Percentiles rank a stretch among this genome's conserved stretches.
phyloP scores from a whole-genome alignment of 2,329 filamentous ascomycete species.

The Phialemonium atrogriseum region DNA sequence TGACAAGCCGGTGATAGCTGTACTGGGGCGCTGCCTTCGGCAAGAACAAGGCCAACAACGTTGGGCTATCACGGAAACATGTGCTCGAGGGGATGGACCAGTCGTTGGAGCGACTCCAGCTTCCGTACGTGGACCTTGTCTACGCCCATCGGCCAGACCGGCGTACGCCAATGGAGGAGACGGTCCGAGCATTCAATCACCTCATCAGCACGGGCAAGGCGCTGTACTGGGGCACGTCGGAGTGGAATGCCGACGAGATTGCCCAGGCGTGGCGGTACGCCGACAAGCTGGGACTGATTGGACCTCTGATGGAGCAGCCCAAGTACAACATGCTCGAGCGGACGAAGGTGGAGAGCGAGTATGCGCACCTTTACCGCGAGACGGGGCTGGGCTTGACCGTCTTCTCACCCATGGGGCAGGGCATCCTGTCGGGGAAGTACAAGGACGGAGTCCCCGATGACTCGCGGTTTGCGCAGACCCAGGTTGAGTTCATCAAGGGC shows the following conservation, averaged over 20 bases:
- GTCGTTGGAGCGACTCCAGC: slow-evolving; percentile 49
- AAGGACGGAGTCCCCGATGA: slow-evolving; percentile 53
- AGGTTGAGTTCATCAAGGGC: slow-evolving; percentile 47
- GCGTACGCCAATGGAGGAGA: slow-evolving; percentile 53
- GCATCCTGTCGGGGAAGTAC: slow-evolving; percentile 55
- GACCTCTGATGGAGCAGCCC: slow-evolving; percentile 34
- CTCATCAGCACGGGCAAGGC: slow-evolving; percentile 56
- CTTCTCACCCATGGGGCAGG: slow-evolving; percentile 47
- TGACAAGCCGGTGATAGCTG: slow-evolving; percentile 33
- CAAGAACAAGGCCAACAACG: slow-evolving; percentile 47
- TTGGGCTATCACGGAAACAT: slow-evolving; percentile 41
- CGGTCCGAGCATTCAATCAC: slow-evolving; percentile 44
- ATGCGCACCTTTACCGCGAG: slow-evolving; percentile 47
- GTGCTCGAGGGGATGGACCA: slow-evolving; percentile 49
- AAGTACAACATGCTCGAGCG: slow-evolving; percentile 54
- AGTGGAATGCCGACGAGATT: slow-evolving; percentile 52
- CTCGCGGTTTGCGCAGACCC: slow-evolving; percentile 48
- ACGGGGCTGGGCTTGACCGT: slow-evolving; percentile 44
- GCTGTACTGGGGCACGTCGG: slow-evolving; percentile 59
- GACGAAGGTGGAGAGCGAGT: slow-evolving; percentile 51
- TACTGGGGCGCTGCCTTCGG: slow-evolving; percentile 51
- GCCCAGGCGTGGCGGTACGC: slow-evolving; percentile 45
- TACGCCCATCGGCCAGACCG: slow-evolving; percentile 53
- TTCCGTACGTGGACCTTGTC: slow-evolving; percentile 59
- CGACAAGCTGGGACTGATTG: slow-evolving; percentile 49